Evolutionary conservation across 2,329 filamentous ascomycete species (phyloP).

Genomic region (Fusarium annulatum): DNA sequence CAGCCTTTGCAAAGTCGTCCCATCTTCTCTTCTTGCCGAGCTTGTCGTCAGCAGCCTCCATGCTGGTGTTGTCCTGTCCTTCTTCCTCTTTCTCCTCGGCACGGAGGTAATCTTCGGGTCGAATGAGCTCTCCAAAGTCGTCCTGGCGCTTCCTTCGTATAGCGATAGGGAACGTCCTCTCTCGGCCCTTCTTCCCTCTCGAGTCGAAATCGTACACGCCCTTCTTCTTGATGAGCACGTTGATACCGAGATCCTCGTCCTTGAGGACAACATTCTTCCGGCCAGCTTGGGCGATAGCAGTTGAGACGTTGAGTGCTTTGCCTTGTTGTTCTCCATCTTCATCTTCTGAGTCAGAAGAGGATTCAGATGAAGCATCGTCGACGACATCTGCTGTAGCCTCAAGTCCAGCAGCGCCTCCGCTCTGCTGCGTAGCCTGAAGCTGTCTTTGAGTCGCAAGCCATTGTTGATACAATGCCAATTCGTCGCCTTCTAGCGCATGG

Average conservation of each 20-base stretch:
- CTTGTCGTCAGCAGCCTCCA: conserved; percentile 64
- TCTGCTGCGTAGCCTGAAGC: conserved; percentile 82
- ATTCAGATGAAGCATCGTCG: conserved; percentile 87
- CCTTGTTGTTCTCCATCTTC: conserved; percentile 92
- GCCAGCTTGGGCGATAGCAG: conserved; percentile 83
- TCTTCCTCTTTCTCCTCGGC: conserved; percentile 90
- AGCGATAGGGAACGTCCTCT: conserved; percentile 90
- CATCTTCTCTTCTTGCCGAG: conserved; percentile 95
- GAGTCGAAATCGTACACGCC: conserved; percentile 95
- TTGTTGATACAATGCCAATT: conserved; percentile 87
- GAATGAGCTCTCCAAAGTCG: conserved; percentile 93
- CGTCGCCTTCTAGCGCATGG: conserved; percentile 76
- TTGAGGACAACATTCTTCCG: conserved; percentile 87
- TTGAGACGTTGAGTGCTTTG: conserved; percentile 88
- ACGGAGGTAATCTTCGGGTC: conserved; percentile 91
- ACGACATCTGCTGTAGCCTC: conserved; percentile 78
- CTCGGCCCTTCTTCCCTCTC: conserved; percentile 88
- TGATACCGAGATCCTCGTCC: conserved; percentile 92
- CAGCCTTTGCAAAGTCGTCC: conserved; percentile 71
- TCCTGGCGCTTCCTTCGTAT: conserved; percentile 83
- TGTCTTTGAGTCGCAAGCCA: conserved; percentile 91
- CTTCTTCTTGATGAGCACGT: conserved; percentile 87
- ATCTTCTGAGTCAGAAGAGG: conserved; percentile 86
- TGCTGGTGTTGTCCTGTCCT: conserved; percentile 62
- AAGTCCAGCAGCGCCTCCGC: conserved; percentile 72